These are phyloP conservation scores for Talaromyces marneffei DNA, from an alignment of 2,329 filamentous ascomycete genomes.

Conservation along the genomic window DNA sequence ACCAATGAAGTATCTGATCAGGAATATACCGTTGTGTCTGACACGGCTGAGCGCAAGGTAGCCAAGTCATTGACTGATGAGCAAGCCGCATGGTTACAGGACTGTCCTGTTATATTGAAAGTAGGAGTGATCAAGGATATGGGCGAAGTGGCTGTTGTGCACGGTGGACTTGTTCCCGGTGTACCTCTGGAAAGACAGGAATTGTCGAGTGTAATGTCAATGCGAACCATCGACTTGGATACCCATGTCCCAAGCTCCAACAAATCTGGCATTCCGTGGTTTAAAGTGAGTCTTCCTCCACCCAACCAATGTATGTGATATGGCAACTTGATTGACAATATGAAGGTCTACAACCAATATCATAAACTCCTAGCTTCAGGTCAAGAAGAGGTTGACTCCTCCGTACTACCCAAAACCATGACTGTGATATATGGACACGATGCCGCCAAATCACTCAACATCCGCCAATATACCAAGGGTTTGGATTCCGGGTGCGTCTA, in stretches of 20 bases:
- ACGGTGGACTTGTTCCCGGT: constrained; percentile 77
- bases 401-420: constrained; percentile 32
- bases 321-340: neutral
- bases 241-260: constrained; percentile 52
- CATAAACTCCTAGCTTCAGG: constrained; percentile 1
- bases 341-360: constrained; percentile 48
- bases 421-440: constrained; percentile 89
- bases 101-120: constrained; percentile 71
- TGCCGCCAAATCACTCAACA: constrained; percentile 62
- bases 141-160: constrained; percentile 68
- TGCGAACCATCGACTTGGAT: constrained; percentile 68
- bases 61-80: constrained; percentile 52
- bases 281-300: constrained; percentile 42
- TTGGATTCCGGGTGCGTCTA: constrained; percentile 78
- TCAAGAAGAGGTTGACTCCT: neutral
- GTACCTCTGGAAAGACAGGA: constrained; percentile 65
- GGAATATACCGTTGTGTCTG: constrained; percentile 13
- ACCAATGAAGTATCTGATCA: constrained; percentile 17
- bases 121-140: constrained; percentile 58
- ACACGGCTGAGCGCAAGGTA: constrained; percentile 45
- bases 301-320: neutral
- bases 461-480: constrained; percentile 69
- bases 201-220: constrained; percentile 81
- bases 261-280: constrained; percentile 59
- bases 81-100: constrained; percentile 64